Conservation (phyloP, 441 rosid species). For the Gossypium davidsonii region DNA sequence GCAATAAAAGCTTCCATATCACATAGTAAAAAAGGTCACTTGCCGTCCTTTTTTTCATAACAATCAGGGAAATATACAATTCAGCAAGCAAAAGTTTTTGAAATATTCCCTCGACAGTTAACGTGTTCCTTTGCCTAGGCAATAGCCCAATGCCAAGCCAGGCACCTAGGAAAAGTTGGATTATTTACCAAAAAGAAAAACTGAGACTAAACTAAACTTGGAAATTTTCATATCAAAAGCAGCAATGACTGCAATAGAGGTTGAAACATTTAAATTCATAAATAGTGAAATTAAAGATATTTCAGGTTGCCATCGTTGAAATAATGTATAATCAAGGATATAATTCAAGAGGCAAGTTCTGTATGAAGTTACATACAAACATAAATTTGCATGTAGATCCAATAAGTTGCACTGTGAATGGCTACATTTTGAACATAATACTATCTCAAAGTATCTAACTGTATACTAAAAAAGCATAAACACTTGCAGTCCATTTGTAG, state of each 20-base stretch:
- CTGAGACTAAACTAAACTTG: neutral
- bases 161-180: neutral
- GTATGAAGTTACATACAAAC: neutral
- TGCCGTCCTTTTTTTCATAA: neutral
- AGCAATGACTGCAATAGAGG: neutral
- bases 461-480: neutral
- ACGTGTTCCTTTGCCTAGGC: neutral
- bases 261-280: neutral
- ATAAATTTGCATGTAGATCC: neutral
- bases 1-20: too few relatives aligned
- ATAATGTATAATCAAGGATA: neutral
- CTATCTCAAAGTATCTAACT: neutral
- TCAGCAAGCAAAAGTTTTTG: neutral
- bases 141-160: neutral
- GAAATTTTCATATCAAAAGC: conserved; percentile 4
- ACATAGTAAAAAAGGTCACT: neutral
- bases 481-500: neutral
- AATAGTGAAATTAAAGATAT: neutral
- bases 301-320: neutral
- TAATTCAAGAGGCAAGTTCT: neutral
- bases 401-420: neutral
- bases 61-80: neutral
- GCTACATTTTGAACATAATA: neutral
- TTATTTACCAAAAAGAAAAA: neutral
- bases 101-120: neutral